phyloP scores from a whole-genome alignment of 495 filamentous ascomycete genomes.

The Peziza echinospora region DNA sequence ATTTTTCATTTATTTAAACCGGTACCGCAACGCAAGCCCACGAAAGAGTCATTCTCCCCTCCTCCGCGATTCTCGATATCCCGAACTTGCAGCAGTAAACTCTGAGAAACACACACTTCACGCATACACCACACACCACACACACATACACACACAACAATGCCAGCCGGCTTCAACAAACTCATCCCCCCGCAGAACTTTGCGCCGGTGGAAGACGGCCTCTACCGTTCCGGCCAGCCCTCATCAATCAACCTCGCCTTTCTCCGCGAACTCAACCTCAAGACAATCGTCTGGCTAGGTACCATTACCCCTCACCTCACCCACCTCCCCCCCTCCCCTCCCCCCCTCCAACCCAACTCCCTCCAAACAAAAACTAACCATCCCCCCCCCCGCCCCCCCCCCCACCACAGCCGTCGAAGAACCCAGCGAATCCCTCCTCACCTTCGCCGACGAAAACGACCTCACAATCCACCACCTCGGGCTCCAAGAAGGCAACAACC shows the following conservation, averaged over 20 bases:
- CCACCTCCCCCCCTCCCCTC: no score
- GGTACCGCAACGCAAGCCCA: no score
- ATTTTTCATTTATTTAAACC: no score
- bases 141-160: no score
- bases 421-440: slow-evolving; percentile 14
- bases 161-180: slow-evolving; percentile 7
- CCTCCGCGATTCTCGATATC: no score
- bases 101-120: no score
- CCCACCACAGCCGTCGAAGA: slow-evolving; percentile 20
- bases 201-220: slow-evolving; percentile 14
- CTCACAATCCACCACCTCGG: slow-evolving; percentile 16
- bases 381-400: no score
- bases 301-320: slow-evolving; percentile 2
- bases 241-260: slow-evolving; percentile 17
- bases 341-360: no score
- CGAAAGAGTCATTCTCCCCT: no score
- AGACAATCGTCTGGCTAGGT: slow-evolving; percentile 18
- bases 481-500: slow-evolving; percentile 13
- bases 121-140: no score
- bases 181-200: slow-evolving; percentile 15
- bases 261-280: slow-evolving; percentile 14
- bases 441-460: slow-evolving; percentile 15
- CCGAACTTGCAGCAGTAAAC: no score
- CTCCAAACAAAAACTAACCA: no score
- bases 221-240: slow-evolving; percentile 17